Evolutionary conservation across 805 yeast genomes (phyloP).

Genomic region (Candida verbasci): DNA sequence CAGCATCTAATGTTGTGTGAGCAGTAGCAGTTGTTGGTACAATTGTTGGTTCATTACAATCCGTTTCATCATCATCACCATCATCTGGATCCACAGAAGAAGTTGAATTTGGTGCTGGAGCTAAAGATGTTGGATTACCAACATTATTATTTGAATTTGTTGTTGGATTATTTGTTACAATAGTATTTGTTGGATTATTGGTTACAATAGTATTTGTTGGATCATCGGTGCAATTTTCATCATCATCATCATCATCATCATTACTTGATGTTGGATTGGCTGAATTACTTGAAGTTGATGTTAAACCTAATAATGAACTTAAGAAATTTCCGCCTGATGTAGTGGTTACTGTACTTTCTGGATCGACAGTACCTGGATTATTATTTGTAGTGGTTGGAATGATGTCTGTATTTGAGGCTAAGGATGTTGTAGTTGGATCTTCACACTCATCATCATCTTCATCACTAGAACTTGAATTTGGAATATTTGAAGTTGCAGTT

Average conservation of each 20-base stretch:
- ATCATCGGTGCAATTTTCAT: background rate
- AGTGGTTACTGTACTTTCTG: background rate
- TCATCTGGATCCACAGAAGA: background rate
- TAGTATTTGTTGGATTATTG: background rate
- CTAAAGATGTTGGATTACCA: background rate
- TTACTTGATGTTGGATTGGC: background rate
- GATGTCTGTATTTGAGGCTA: constrained; percentile 4
- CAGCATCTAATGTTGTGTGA: too few relatives aligned
- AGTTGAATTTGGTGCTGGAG: background rate
- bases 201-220: background rate
- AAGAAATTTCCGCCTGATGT: background rate
- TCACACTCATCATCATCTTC: constrained; percentile 13
- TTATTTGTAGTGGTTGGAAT: background rate
- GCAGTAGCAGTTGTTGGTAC: background rate
- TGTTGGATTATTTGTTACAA: too few relatives aligned
- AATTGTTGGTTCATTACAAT: background rate
- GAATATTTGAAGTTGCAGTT: background rate
- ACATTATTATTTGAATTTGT: too few relatives aligned
- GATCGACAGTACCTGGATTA: background rate
- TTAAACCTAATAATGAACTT: background rate
- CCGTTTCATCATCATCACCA: constrained; percentile 4
- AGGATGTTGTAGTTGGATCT: background rate
- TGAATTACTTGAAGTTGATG: background rate
- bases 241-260: constrained; percentile 2
- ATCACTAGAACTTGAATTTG: background rate